Conservation (phyloP, 495 filamentous ascomycete species). For the Annulohypoxylon moriforme region DNA sequence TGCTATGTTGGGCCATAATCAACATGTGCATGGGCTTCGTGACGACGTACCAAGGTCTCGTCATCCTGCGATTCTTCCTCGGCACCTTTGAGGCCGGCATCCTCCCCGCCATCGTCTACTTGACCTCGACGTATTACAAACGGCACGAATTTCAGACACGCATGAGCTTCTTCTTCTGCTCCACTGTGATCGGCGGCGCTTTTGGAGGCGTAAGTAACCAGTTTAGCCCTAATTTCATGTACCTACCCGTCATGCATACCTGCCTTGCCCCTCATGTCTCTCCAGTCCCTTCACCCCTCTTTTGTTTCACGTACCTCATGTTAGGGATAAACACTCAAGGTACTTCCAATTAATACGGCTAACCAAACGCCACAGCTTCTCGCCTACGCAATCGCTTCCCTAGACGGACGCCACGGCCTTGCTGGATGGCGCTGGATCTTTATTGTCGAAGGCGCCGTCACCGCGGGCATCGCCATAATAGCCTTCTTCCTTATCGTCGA, state of each 20-base stretch:
- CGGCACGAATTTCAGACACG: constrained; percentile 70
- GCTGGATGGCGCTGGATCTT: constrained; percentile 62
- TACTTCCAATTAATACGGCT: background rate
- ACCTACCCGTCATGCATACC: background rate
- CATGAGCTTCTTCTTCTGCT: constrained; percentile 68
- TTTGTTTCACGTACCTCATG: background rate
- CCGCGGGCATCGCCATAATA: constrained; percentile 57
- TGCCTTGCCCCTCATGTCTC: background rate
- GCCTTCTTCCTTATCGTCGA: constrained; percentile 67
- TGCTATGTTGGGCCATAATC: constrained; percentile 67
- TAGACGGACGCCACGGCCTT: constrained; percentile 64
- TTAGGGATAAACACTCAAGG: background rate
- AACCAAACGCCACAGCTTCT: constrained; percentile 53
- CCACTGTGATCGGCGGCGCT: constrained; percentile 67
- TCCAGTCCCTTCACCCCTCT: background rate
- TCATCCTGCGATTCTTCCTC: constrained; percentile 65
- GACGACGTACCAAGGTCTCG: constrained; percentile 62
- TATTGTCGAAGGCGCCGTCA: constrained; percentile 66
- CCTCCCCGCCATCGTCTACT: constrained; percentile 65
- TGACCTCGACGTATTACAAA: constrained; percentile 72
- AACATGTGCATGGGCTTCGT: constrained; percentile 65
- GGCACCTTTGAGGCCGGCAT: constrained; percentile 71
- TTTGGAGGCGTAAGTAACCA: constrained; percentile 63
- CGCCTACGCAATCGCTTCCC: constrained; percentile 67
- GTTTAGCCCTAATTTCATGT: background rate